These are phyloP conservation scores for Paraphaeosphaeria sporulosa DNA, from an alignment of 2,329 filamentous ascomycete genomes.

Conservation along the genomic window DNA sequence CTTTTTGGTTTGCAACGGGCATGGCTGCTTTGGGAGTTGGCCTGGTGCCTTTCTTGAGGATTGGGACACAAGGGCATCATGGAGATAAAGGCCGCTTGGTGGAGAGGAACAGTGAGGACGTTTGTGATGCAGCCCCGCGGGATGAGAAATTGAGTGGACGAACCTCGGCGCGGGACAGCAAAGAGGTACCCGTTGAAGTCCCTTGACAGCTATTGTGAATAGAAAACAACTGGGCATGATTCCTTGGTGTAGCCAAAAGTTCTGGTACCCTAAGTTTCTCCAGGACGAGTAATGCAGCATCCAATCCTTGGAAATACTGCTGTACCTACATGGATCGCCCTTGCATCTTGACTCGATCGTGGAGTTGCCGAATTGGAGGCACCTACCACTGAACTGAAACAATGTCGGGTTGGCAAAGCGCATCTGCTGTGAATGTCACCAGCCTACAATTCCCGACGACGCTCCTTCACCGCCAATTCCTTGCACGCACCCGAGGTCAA, in stretches of 20 bases:
- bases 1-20: constrained; percentile 60
- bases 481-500: neutral
- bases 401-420: neutral
- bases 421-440: neutral
- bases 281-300: neutral
- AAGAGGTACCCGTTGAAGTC: neutral
- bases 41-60: constrained; percentile 61
- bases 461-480: neutral
- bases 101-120: neutral
- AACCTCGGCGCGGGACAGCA: neutral
- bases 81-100: constrained; percentile 32
- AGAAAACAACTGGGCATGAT: neutral
- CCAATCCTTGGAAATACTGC: neutral
- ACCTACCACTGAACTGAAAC: no score
- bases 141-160: neutral
- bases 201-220: neutral
- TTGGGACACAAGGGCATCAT: constrained; percentile 62
- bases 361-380: neutral
- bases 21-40: constrained; percentile 54
- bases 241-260: no score
- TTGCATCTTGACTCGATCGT: neutral
- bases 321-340: neutral
- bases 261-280: no score
- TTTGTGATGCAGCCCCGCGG: neutral
- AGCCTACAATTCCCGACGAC: neutral